Evolutionary conservation across 2,329 filamentous ascomycete species (phyloP), one percentile per base, ranked within the genome.

Genomic region (Nemania sp.): DNA sequence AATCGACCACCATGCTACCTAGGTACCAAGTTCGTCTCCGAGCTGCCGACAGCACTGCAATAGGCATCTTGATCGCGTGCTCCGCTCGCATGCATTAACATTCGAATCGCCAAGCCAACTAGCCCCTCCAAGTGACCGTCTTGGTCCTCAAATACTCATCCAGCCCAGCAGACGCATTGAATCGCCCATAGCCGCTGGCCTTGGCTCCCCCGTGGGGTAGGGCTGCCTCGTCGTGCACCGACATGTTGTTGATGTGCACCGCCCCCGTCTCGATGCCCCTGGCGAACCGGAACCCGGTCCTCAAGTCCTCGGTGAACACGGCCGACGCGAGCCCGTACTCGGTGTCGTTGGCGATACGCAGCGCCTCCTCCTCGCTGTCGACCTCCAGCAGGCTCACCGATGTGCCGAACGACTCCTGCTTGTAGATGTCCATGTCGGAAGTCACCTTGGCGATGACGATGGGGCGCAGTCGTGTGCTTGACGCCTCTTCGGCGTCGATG

Each of bases 361-460:
- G 77, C 0, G 89, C 90, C 67, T 91, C 87, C n/a, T 90, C 89
- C 18, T 89, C 87, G 5, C 79, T 79, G 3, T 87, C 83, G 41
- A 91, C 84, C 24, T 87, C 83, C 13, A 89, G 84, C 52, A 92
- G 73, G 18, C 86, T 87, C 2, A 91, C 87, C 0, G 87, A 86
- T 0, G 90, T 90, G 0, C 90, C 90, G 71, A 93, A 93, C 0
- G 86, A 88, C 77, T 92, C 90, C 20, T 85, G 86, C 73, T 86
- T 81, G 77, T 88, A 92, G 7, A 93, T 77, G 59, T 90, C 86
- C 90, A 92, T 92, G 1, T 87, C 84, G 66, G 87, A 84, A 18
- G 82, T 90, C 11, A 92, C 87, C 51, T 85, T 83, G 38, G 84
- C 83, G 2, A 93, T 79, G 45, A 92, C 83, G 58, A 90, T 79